phyloP scores from a whole-genome alignment of 768 basidiomycete species.

The Amanita subjunquillea region DNA sequence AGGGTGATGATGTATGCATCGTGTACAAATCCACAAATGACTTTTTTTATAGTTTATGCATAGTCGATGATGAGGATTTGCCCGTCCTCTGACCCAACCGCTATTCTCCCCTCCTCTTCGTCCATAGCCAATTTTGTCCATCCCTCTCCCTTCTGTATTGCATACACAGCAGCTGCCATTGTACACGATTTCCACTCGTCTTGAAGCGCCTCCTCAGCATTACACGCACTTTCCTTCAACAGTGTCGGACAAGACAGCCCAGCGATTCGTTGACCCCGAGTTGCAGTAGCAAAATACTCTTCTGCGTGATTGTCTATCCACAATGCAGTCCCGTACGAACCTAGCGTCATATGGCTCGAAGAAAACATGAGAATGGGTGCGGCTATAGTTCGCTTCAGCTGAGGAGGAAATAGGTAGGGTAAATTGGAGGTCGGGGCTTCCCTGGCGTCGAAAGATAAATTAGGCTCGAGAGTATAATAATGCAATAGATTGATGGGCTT shows the following conservation, averaged over 20 bases:
- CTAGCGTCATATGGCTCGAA: constrained; percentile 42
- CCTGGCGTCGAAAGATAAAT: constrained; percentile 21
- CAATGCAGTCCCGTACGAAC: constrained; percentile 48
- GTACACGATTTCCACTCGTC: constrained; percentile 11
- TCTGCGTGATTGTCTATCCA: constrained; percentile 61
- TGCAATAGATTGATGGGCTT: constrained; percentile 61
- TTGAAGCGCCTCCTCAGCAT: neutral
- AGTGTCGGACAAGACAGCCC: constrained; percentile 19
- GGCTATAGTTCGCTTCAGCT: constrained; percentile 28
- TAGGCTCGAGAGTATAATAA: constrained; percentile 42
- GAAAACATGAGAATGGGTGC: constrained; percentile 52
- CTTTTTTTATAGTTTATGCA: constrained; percentile 12
- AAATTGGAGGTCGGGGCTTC: constrained; percentile 22
- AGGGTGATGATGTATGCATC: neutral
- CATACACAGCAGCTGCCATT: constrained; percentile 32
- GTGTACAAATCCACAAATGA: neutral
- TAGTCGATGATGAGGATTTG: constrained; percentile 43
- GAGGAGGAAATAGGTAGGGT: constrained; percentile 33
- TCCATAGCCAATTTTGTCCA: constrained; percentile 41
- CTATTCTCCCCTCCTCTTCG: constrained; percentile 37
- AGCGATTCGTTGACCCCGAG: constrained; percentile 51
- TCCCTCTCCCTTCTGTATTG: constrained; percentile 30
- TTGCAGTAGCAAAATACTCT: constrained; percentile 27
- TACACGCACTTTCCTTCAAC: constrained; percentile 9
- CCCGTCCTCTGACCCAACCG: constrained; percentile 33